These are phyloP conservation scores for Metschnikowia borealis DNA, from an alignment of 805 yeast species.

Conservation along the genomic window DNA sequence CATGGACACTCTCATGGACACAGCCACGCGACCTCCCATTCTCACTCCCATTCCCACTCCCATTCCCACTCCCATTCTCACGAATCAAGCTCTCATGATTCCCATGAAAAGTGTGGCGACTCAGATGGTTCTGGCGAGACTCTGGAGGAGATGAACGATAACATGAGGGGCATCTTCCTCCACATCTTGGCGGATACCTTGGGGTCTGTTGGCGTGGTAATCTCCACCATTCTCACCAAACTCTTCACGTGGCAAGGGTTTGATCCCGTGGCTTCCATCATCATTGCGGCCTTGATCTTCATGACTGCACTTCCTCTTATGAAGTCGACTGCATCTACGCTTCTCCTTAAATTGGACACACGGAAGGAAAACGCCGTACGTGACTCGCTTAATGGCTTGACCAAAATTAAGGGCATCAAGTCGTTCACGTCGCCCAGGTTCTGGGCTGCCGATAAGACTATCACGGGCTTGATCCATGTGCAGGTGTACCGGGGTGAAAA, in stretches of 20 bases:
- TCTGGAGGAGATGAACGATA: slow-evolving; percentile 52
- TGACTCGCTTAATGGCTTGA: slow-evolving; percentile 61
- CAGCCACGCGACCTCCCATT: too few species aligned
- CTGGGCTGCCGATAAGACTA: slow-evolving; percentile 59
- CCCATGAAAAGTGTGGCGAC: slow-evolving; percentile 7
- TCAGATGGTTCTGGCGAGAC: slow-evolving; percentile 3
- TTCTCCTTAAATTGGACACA: slow-evolving; percentile 59
- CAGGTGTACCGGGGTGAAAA: slow-evolving; percentile 69
- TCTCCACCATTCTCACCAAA: slow-evolving; percentile 77
- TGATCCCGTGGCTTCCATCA: slow-evolving; percentile 88
- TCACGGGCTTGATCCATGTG: slow-evolving; percentile 73
- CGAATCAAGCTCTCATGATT: slow-evolving; percentile 9
- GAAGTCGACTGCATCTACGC: slow-evolving; percentile 70
- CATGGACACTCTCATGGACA: slow-evolving; percentile 37
- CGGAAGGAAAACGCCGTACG: slow-evolving; percentile 61
- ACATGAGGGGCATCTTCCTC: slow-evolving; percentile 90
- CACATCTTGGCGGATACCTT: slow-evolving; percentile 94
- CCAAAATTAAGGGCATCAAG: slow-evolving; percentile 71
- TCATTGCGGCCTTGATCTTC: slow-evolving; percentile 79
- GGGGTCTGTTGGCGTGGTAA: slow-evolving; percentile 96
- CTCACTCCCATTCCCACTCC: slow-evolving; percentile 22
- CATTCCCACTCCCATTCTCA: slow-evolving; percentile 10
- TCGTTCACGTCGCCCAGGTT: slow-evolving; percentile 87
- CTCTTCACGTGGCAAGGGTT: slow-evolving; percentile 67
- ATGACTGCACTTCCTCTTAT: slow-evolving; percentile 80